Conservation (phyloP, 192 early-diverging fungal species). For the Podila epicladia region DNA sequence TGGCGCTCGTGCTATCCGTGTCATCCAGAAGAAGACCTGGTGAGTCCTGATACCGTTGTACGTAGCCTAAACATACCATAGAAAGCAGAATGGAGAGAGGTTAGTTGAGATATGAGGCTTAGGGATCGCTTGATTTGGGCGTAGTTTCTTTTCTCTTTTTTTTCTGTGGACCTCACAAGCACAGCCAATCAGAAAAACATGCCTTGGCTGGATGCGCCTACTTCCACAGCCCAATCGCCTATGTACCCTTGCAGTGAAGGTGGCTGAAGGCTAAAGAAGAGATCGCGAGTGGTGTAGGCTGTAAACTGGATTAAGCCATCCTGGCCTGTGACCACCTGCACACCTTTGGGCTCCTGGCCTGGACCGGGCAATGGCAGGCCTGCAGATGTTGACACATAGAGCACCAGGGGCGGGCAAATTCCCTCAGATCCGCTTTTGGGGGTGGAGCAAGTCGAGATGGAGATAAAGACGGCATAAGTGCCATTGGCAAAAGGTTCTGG, state of each 20-base stretch:
- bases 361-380: constrained; percentile 39
- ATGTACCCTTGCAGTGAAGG: constrained; percentile 19
- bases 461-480: constrained; percentile 39
- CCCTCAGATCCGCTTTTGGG: constrained; percentile 9
- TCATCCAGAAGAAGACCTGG: constrained; percentile 49
- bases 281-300: constrained; percentile 26
- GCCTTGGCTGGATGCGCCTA: constrained; percentile 48
- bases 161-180: not conserved
- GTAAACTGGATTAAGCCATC: constrained; percentile 43
- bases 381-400: constrained; percentile 34
- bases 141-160: not conserved
- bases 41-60: constrained; percentile 18
- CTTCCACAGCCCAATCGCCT: constrained; percentile 48
- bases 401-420: constrained; percentile 13
- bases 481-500: constrained; percentile 34
- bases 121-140: not conserved
- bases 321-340: constrained; percentile 5
- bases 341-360: constrained; percentile 27
- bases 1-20: constrained; percentile 46
- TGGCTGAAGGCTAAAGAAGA: constrained; percentile 42
- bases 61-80: constrained; percentile 15
- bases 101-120: not conserved
- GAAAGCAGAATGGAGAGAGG: not conserved
- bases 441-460: constrained; percentile 40
- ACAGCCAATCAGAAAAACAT: constrained; percentile 1